Evolutionary conservation across 2,329 filamentous ascomycete species (phyloP).

Genomic region (Sporothrix luriei): DNA sequence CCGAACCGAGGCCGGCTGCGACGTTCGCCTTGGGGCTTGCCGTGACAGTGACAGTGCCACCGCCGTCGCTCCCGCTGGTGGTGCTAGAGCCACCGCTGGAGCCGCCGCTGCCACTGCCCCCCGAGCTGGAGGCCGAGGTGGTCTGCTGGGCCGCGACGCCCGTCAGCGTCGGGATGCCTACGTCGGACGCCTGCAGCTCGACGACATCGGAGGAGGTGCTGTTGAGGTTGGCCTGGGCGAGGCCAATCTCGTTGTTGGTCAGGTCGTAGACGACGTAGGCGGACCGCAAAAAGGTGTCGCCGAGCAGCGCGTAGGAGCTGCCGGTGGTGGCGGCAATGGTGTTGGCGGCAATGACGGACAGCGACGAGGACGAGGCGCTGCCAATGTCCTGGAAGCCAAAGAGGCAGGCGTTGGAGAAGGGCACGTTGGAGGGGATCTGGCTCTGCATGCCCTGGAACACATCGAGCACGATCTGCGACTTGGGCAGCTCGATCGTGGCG

Average conservation of each 20-base stretch:
- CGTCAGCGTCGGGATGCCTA: constrained; percentile 48
- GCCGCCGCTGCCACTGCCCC: constrained; percentile 1
- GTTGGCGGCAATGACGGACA: constrained; percentile 13
- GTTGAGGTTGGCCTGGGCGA: constrained; percentile 58
- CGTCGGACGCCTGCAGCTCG: constrained; percentile 48
- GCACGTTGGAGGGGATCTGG: constrained; percentile 41
- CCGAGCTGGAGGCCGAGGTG: constrained; percentile 21
- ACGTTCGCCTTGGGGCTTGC: constrained; percentile 26
- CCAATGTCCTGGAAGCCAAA: constrained; percentile 56
- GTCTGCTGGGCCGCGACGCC: constrained; percentile 49
- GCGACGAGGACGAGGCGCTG: constrained; percentile 29
- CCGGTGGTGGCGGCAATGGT: constrained; percentile 12
- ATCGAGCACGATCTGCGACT: constrained; percentile 48
- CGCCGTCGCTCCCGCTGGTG: constrained; percentile 24
- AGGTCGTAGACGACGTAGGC: constrained; percentile 61
- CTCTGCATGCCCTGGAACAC: constrained; percentile 39
- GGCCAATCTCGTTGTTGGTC: constrained; percentile 52
- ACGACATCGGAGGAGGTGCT: constrained; percentile 50
- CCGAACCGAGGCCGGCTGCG: constrained; percentile 33
- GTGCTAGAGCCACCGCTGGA: constrained; percentile 13
- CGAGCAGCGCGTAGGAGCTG: constrained; percentile 44
- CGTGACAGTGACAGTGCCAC: constrained; percentile 32
- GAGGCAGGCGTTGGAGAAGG: constrained; percentile 52
- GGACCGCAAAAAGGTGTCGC: constrained; percentile 52
- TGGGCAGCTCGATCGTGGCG: constrained; percentile 40